These are phyloP conservation scores for Geoglossum cookeanum DNA, from an alignment of 2,329 filamentous ascomycete genomes.

Conservation along the genomic window DNA sequence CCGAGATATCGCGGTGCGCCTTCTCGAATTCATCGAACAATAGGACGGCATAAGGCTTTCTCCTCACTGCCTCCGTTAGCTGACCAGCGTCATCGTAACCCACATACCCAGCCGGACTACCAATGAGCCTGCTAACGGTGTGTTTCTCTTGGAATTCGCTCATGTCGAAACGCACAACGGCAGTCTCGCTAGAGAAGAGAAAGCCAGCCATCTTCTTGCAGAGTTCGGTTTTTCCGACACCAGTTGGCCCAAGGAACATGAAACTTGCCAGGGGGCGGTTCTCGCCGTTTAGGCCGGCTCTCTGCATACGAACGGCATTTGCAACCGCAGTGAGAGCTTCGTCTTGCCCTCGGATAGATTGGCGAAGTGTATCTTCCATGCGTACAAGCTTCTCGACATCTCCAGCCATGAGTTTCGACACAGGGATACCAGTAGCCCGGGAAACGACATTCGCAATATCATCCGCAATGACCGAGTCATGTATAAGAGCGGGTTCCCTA, in stretches of 20 bases:
- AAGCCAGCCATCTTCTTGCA: slow-evolving; percentile 92
- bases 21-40: slow-evolving; percentile 98
- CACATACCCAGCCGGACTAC: slow-evolving; percentile 82
- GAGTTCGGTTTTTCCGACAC: slow-evolving; percentile 91
- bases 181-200: slow-evolving; percentile 78
- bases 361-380: slow-evolving; percentile 78
- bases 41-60: slow-evolving; percentile 88
- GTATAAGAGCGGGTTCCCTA: slow-evolving; percentile 42
- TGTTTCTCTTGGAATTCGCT: slow-evolving; percentile 95
- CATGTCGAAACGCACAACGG: slow-evolving; percentile 93
- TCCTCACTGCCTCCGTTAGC: slow-evolving; percentile 80
- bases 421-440: slow-evolving; percentile 77
- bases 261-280: slow-evolving; percentile 85
- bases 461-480: slow-evolving; percentile 87
- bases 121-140: slow-evolving; percentile 82
- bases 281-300: slow-evolving; percentile 78
- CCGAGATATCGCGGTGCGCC: slow-evolving; percentile 85
- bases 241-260: slow-evolving; percentile 94
- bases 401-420: slow-evolving; percentile 78
- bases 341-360: slow-evolving; percentile 80
- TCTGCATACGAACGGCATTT: slow-evolving; percentile 82
- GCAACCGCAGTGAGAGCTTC: slow-evolving; percentile 82
- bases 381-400: slow-evolving; percentile 88
- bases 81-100: slow-evolving; percentile 95
- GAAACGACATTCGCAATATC: slow-evolving; percentile 90